Evolutionary conservation across 768 basidiomycete genomes (phyloP), one percentile per base, ranked within the genome.

Genomic region (Chalciporus pseudorubinellus): DNA sequence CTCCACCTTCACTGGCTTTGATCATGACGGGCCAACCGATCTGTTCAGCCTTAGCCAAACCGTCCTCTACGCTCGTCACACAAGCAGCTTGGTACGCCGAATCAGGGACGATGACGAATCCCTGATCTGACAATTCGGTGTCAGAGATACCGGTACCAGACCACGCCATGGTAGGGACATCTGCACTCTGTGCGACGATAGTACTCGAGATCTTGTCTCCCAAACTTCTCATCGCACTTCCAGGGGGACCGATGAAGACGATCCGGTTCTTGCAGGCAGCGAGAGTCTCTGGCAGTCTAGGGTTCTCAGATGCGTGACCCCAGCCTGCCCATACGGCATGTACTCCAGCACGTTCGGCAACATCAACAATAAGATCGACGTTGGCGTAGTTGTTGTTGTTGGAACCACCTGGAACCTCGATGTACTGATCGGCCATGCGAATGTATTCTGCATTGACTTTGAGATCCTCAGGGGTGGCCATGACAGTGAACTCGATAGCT

Each of bases 301-400:
- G 97, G 70, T 99, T 99, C 71, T 99, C 97, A 3, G 97, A 98
- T 22, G 97, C 97, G 70, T 99, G 97, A 44, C 97, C 97, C 97
- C 97, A 99, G 51, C 97, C 97, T 31, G 97, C 97, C 97, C 97
- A 99, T 21, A 99, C 97, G 39, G 97, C 97, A 65, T 99, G 97
- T 1, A 98, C 97, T 28, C 94, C 97, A 19, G 93, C 81, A 58
- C 97, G 87, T 72, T 99, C 95, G 39, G 97, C 97, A 51, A 99
- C 85, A 66, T 99, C 97, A 52, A 98, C 91, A 63, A 99, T 98
- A 64, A 97, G 86, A 65, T 99, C 97, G 62, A 99, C 97, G 69
- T 99, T 99, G 60, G 97, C 97, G 65, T 98, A 98, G 72, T 99
- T 98, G 80, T 98, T 94, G 79, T 98, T 99, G 70, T 99, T 99